A percentile compares a stretch with the other conserved stretches of the same genome.
Conservation (phyloP, 2,329 filamentous ascomycete species). For the Trichoderma sp. region DNA sequence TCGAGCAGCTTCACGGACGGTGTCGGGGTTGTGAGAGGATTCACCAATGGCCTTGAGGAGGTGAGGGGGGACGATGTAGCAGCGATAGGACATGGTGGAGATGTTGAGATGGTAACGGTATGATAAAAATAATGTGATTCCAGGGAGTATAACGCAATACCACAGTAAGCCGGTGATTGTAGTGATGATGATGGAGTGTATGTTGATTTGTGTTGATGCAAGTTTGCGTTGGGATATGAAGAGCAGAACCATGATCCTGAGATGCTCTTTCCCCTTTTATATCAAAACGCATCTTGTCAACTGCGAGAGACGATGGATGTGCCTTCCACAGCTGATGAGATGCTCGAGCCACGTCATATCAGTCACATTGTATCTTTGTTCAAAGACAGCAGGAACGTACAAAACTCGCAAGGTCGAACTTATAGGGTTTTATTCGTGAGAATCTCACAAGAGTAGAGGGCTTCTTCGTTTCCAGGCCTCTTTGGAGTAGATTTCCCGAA, state of each 20-base stretch:
- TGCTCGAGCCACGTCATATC: neutral
- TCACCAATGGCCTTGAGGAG: constrained; percentile 47
- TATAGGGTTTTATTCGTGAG: neutral
- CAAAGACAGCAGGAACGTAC: neutral
- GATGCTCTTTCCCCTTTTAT: neutral
- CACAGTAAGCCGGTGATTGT: neutral
- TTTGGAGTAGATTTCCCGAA: neutral
- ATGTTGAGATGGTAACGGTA: neutral
- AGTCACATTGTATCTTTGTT: neutral
- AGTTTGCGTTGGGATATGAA: neutral
- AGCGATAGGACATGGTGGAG: constrained; percentile 31
- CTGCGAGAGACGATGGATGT: neutral
- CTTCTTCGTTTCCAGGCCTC: neutral
- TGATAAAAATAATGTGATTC: neutral
- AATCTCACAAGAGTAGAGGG: neutral
- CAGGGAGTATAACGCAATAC: neutral
- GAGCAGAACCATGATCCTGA: neutral
- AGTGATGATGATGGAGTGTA: neutral
- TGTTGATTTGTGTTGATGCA: neutral
- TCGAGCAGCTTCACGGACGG: constrained; percentile 40
- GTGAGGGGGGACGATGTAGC: constrained; percentile 49
- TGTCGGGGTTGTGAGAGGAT: constrained; percentile 39
- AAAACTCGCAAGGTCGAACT: neutral
- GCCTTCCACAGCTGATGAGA: neutral
- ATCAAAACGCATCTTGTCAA: neutral